Conservation (phyloP, 2,329 filamentous ascomycete species). For the Penicillium freii region DNA sequence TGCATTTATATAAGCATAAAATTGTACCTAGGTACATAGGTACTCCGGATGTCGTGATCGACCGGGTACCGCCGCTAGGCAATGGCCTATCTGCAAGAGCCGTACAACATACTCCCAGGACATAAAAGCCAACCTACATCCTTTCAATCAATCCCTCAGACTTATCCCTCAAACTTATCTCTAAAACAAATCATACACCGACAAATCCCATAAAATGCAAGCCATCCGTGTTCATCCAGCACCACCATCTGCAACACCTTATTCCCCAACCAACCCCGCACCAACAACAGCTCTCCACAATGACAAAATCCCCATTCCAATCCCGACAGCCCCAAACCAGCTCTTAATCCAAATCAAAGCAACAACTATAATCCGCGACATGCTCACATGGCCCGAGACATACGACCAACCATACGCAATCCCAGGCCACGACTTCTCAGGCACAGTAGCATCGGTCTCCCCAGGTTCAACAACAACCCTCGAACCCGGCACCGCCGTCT, state of each 20-base stretch:
- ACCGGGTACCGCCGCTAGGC: neutral
- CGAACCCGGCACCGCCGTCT: slow-evolving; percentile 30
- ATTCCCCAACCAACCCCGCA: slow-evolving; percentile 29
- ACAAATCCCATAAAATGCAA: slow-evolving; percentile 17
- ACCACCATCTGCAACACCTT: slow-evolving; percentile 7
- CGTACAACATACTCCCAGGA: neutral
- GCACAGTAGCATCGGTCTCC: slow-evolving; percentile 13
- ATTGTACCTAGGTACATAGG: no score
- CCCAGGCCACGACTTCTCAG: slow-evolving; percentile 26
- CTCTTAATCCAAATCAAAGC: slow-evolving; percentile 25
- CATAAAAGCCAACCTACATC: neutral
- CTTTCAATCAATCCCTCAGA: neutral
- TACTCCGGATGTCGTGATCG: neutral
- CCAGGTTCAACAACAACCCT: slow-evolving; percentile 4
- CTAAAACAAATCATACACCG: no score
- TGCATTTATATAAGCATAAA: neutral
- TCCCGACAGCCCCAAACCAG: slow-evolving; percentile 15
- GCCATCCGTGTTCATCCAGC: slow-evolving; percentile 26
- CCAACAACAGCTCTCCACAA: slow-evolving; percentile 23
- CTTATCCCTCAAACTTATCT: neutral
- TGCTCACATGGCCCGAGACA: slow-evolving; percentile 31
- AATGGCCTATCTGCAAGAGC: neutral
- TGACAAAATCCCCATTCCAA: slow-evolving; percentile 24
- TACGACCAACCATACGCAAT: slow-evolving; percentile 23
- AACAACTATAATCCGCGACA: slow-evolving; percentile 25